Conservation (phyloP, 2,329 filamentous ascomycete species). For the Hymenotorrendiella dingleyae region DNA sequence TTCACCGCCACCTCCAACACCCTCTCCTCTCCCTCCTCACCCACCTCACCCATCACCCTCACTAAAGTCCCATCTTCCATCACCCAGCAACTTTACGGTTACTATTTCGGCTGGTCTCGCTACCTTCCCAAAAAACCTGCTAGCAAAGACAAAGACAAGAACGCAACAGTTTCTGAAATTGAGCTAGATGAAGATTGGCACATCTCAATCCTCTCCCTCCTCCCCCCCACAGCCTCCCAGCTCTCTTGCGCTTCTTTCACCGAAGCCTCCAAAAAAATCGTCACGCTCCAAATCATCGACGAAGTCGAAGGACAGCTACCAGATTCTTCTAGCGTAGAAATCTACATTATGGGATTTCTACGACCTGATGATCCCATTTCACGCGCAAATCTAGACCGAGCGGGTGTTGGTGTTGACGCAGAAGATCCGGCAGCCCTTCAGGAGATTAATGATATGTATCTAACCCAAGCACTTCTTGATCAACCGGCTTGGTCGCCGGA, state of each 20-base stretch:
- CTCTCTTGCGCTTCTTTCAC: conserved; percentile 25
- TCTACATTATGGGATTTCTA: conserved; percentile 57
- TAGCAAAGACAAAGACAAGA: too few relatives aligned
- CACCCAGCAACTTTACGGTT: conserved; percentile 48
- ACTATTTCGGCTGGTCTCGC: conserved; percentile 61
- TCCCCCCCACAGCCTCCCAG: conserved; percentile 39
- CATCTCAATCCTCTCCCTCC: conserved; percentile 52
- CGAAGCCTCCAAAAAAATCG: conserved; percentile 42
- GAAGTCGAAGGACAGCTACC: conserved; percentile 42
- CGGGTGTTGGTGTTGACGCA: conserved; percentile 31
- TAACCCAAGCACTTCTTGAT: conserved; percentile 33
- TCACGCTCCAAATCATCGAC: conserved; percentile 48
- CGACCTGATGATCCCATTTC: conserved; percentile 33
- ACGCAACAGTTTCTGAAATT: conserved; percentile 24
- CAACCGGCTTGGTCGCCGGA: conserved; percentile 36
- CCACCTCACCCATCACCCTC: conserved; percentile 53
- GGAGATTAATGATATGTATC: conserved; percentile 34
- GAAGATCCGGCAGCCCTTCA: too few relatives aligned
- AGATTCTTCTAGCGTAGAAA: conserved; percentile 39
- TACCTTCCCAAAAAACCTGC: conserved; percentile 33
- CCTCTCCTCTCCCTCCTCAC: conserved; percentile 38
- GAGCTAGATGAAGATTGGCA: conserved; percentile 43
- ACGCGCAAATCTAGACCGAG: conserved; percentile 40
- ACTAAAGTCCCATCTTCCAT: conserved; percentile 46
- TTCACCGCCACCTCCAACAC: conserved; percentile 45